Percentiles rank a stretch among this genome's conserved stretches.
Conservation (phyloP, 441 rosid species). For the Omphalea diandra region DNA sequence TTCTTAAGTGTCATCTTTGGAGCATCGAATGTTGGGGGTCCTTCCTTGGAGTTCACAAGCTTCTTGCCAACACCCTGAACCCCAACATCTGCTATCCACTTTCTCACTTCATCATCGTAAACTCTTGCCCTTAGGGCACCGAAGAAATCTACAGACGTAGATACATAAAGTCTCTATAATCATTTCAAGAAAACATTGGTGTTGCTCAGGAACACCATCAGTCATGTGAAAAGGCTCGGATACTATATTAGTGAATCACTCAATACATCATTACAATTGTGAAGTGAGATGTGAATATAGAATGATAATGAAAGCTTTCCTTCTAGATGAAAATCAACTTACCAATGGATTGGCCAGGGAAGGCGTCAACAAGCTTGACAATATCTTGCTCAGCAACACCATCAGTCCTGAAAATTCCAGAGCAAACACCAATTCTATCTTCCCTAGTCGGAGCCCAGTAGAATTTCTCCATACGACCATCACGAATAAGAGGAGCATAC, state of each 20-base stretch:
- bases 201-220: no score
- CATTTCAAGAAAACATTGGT: not conserved
- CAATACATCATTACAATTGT: no score
- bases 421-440: conserved; percentile 92
- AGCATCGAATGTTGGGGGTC: conserved; percentile 74
- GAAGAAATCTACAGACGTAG: conserved; percentile 65
- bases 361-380: conserved; percentile 73
- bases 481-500: conserved; percentile 96
- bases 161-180: not conserved
- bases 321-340: no score
- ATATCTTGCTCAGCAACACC: conserved; percentile 46
- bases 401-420: conserved; percentile 76
- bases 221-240: no score
- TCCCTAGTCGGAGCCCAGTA: conserved; percentile 99
- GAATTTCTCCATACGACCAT: conserved; percentile 99
- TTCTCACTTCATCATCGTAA: conserved; percentile 98
- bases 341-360: conserved; percentile 99
- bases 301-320: no score
- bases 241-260: no score
- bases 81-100: conserved; percentile 65
- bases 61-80: conserved; percentile 66
- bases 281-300: no score
- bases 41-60: conserved; percentile 89
- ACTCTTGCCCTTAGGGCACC: conserved; percentile 97
- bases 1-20: conserved; percentile 74